A percentile compares a stretch with the other conserved stretches of the same genome.
Evolutionary conservation across 768 basidiomycete genomes (phyloP).

Genomic region (Leucocoprinus sp.): DNA sequence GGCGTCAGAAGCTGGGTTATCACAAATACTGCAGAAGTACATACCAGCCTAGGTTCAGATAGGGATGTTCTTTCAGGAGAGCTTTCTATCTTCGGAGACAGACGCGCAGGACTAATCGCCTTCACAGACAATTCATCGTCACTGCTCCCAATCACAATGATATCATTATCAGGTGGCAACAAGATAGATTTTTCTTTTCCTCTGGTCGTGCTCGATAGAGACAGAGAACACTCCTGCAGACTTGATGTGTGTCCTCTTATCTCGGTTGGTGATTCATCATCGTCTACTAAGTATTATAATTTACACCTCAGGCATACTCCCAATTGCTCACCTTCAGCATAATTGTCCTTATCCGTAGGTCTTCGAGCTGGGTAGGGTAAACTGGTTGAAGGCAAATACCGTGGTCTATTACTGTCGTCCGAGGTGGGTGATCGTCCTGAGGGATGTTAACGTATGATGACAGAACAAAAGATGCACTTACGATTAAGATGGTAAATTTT

Average conservation of each 20-base stretch:
- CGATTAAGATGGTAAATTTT: slow-evolving; percentile 2
- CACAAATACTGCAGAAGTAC: not conserved
- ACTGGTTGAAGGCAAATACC: too few species aligned
- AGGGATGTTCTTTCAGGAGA: not conserved
- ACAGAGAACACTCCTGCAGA: not conserved
- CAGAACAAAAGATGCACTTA: not conserved
- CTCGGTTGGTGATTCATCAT: not conserved
- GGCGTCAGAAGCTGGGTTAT: not conserved
- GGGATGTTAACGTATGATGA: not conserved
- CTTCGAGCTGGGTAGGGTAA: too few species aligned
- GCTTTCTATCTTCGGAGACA: not conserved
- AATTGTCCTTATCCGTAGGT: too few species aligned
- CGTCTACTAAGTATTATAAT: not conserved
- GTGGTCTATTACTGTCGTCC: not conserved
- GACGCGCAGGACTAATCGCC: not conserved
- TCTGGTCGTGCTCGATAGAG: not conserved
- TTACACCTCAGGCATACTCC: too few species aligned
- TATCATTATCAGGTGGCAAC: not conserved
- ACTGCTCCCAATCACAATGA: slow-evolving; percentile 7
- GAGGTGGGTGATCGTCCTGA: not conserved
- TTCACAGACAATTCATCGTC: not conserved
- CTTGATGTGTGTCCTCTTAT: not conserved
- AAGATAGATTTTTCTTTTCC: not conserved
- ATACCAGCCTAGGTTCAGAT: not conserved
- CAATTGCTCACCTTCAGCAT: too few species aligned